These are phyloP conservation scores for Penicillium sp. DNA, from an alignment of 2,329 filamentous ascomycete genomes.

Conservation along the genomic window DNA sequence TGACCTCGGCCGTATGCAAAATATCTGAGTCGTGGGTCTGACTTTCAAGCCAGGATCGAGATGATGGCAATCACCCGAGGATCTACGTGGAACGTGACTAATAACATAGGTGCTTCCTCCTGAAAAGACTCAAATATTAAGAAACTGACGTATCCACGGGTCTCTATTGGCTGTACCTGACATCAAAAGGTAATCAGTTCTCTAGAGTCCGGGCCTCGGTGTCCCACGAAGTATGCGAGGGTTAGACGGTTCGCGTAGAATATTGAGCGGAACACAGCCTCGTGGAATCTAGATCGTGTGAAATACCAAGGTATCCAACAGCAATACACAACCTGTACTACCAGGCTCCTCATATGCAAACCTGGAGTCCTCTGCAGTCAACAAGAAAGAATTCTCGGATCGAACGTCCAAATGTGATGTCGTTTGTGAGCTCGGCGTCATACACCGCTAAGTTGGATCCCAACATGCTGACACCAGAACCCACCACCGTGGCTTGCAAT, in stretches of 20 bases:
- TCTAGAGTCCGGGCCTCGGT: not conserved
- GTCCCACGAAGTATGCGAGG: not conserved
- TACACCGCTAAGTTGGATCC: not conserved
- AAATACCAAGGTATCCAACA: not conserved
- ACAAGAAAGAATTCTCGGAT: not conserved
- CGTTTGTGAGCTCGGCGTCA: not conserved
- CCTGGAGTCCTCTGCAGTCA: not conserved
- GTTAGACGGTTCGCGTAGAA: not conserved
- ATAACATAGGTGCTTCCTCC: not conserved
- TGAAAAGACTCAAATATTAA: not conserved
- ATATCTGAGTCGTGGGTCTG: slow-evolving; percentile 6
- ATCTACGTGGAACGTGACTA: slow-evolving; percentile 9
- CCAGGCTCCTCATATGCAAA: no score
- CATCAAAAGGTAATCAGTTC: slow-evolving; percentile 6
- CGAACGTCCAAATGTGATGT: not conserved
- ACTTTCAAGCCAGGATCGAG: not conserved
- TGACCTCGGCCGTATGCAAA: not conserved
- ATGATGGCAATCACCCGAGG: slow-evolving; percentile 8
- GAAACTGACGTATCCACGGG: not conserved
- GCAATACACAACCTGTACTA: not conserved
- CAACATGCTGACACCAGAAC: not conserved
- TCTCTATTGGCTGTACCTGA: not conserved
- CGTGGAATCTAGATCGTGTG: not conserved
- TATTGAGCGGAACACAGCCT: not conserved
- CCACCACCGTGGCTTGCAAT: not conserved